Evolutionary conservation across 352 stramenopile species (phyloP).

Genomic region (Elongisporangium anandrum): DNA sequence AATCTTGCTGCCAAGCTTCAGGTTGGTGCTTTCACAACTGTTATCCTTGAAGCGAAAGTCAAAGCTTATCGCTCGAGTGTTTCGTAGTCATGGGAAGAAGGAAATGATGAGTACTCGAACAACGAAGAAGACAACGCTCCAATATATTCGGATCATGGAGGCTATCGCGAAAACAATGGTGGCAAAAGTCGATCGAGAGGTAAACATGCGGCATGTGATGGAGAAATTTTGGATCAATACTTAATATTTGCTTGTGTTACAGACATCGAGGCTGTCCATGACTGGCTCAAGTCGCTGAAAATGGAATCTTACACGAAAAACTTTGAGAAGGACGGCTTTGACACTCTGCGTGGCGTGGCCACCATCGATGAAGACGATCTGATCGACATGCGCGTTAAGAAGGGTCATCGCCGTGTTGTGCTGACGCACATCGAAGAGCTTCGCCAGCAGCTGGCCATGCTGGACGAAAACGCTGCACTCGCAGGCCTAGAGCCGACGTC

Average conservation of each 20-base stretch:
- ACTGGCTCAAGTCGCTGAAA: constrained; percentile 84
- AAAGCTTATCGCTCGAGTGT: neutral
- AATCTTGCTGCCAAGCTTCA: constrained; percentile 71
- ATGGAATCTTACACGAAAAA: constrained; percentile 86
- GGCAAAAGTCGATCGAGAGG: constrained; percentile 41
- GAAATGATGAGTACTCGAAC: constrained; percentile 84
- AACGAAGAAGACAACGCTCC: constrained; percentile 42
- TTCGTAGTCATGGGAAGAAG: constrained; percentile 74
- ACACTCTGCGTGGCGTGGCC: constrained; percentile 77
- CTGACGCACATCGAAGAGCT: constrained; percentile 85
- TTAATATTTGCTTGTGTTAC: constrained; percentile 2
- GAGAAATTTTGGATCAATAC: neutral
- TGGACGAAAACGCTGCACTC: constrained; percentile 58
- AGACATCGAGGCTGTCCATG: constrained; percentile 80
- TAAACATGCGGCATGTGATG: constrained; percentile 37
- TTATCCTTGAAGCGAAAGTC: too few species aligned
- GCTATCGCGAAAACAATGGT: constrained; percentile 10
- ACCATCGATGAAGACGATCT: constrained; percentile 87
- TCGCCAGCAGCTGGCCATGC: constrained; percentile 48
- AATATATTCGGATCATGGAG: constrained; percentile 7
- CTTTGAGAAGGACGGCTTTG: constrained; percentile 87
- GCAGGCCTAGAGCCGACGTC: constrained; percentile 63
- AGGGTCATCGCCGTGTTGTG: constrained; percentile 80
- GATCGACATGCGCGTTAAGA: constrained; percentile 88
- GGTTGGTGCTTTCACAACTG: constrained; percentile 15